phyloP scores from a whole-genome alignment of 192 early-diverging fungal genomes.

The Lobosporangium transversale region DNA sequence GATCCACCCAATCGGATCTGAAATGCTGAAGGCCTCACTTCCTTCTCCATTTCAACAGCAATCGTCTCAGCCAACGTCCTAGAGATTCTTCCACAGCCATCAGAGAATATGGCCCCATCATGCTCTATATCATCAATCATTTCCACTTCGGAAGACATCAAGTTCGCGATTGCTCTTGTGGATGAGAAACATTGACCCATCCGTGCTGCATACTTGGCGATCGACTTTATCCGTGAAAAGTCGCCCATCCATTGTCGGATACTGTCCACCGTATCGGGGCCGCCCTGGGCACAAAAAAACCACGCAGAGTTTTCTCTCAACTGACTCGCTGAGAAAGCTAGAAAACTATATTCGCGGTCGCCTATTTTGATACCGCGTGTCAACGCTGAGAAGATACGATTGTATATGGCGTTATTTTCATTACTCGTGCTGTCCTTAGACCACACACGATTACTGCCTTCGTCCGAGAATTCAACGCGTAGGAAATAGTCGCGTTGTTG shows the following conservation, averaged over 20 bases:
- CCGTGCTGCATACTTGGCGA: conserved; percentile 75
- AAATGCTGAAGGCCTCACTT: conserved; percentile 63
- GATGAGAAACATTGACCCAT: conserved; percentile 82
- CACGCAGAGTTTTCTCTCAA: conserved; percentile 72
- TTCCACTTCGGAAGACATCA: conserved; percentile 54
- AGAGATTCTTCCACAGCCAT: conserved; percentile 78
- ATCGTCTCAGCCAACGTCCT: conserved; percentile 55
- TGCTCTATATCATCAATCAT: conserved; percentile 66
- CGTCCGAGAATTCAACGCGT: conserved; percentile 77
- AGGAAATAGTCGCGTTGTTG: conserved; percentile 66
- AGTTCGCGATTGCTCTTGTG: conserved; percentile 59
- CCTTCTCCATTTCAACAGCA: conserved; percentile 50
- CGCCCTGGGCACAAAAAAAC: conserved; percentile 69
- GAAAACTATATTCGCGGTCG: conserved; percentile 64
- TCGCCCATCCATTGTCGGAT: conserved; percentile 78
- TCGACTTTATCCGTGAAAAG: conserved; percentile 69
- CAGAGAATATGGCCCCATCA: conserved; percentile 73
- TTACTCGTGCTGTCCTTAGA: conserved; percentile 20
- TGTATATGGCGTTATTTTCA: conserved; percentile 56
- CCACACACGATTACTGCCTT: conserved; percentile 56
- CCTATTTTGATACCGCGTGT: conserved; percentile 66
- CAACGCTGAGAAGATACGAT: conserved; percentile 60
- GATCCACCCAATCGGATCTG: conserved; percentile 78
- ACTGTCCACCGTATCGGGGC: conserved; percentile 51
- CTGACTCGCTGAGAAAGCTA: conserved; percentile 72